Evolutionary conservation across 768 basidiomycete genomes (phyloP).

Genomic region (Hysterangium stoloniferum): DNA sequence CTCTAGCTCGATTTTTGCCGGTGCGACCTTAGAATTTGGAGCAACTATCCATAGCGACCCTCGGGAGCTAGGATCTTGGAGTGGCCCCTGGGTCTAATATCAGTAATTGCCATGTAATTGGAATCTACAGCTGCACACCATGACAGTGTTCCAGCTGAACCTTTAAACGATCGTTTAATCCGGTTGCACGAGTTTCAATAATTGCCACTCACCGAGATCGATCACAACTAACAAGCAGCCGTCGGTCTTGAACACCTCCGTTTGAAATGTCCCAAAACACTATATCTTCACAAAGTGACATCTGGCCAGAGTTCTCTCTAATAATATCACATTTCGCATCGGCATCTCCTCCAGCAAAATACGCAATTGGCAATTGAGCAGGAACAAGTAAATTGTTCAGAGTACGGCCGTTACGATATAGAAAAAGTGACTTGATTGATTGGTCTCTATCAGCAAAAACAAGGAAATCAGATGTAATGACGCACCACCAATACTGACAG

Average conservation of each 20-base stretch:
- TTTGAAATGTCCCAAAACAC: constrained; percentile 50
- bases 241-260: constrained; percentile 32
- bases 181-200: neutral
- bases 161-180: too few relatives aligned
- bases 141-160: constrained; percentile 75
- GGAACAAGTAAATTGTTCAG: constrained; percentile 34
- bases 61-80: constrained; percentile 47
- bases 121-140: constrained; percentile 14
- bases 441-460: too few relatives aligned
- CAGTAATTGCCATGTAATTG: neutral
- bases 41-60: constrained; percentile 57
- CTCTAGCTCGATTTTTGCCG: constrained; percentile 31
- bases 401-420: constrained; percentile 39
- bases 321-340: constrained; percentile 37
- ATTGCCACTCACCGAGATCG: constrained; percentile 24
- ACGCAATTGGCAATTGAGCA: constrained; percentile 38
- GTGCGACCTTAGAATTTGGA: constrained; percentile 26
- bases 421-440: constrained; percentile 31
- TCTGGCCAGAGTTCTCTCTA: constrained; percentile 22
- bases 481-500: too few relatives aligned
- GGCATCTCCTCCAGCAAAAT: constrained; percentile 45
- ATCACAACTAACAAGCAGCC: constrained; percentile 44
- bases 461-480: too few relatives aligned
- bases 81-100: constrained; percentile 50
- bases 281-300: constrained; percentile 57